Evolutionary conservation across 768 basidiomycete species (phyloP), one percentile per base, ranked within the genome.

Genomic region (Hygrophoropsis aurantiaca): DNA sequence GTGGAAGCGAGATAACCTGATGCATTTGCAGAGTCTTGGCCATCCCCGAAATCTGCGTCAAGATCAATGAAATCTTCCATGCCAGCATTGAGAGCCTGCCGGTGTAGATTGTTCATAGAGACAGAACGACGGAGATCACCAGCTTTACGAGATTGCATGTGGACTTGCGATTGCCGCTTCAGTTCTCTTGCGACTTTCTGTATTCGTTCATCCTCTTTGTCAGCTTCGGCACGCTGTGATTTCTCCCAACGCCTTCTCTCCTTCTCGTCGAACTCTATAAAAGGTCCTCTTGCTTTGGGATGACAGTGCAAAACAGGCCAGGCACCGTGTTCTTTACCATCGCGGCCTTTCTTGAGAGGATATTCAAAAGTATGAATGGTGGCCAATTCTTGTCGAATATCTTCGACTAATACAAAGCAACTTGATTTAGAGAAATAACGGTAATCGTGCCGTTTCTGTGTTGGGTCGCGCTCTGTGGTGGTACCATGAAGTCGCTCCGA

Each of bases 331-430:
- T 75, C 73, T 42, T 73, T 70, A 30, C 66, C 79, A 57, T 78
- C 82, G 46, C 70, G 78, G 48, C 70, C 71, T 56, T 76, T 81
- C 21, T 70, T 59, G 18, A 78, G 61, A 24, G 78, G 69, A 66
- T 95, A 97, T 63, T 98, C 93, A 48, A 90, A 82, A 15, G 81
- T 78, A 43, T 87, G 82, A 52, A 98, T 79, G 2, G 97, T 90
- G 11, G 92, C 85, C 33, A 94, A 73, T 55, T 92, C 85, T 44
- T 85, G 82, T 4, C 78, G 80, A 47, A 92, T 78, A 58, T 98
- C 95, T 64, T 98, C 94, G n/a, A 97, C 80, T 36, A 98, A 77
- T 37, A 97, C 77, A 62, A 92, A 97, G 60, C 79, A 84, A 42
- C 78, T 81, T 34, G 76, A 75, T 34, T 82, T 80, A 15, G 79